Percentiles rank a stretch among this genome's conserved stretches.
These are phyloP conservation scores for Clavispora fructus DNA, from an alignment of 805 yeast genomes.

Conservation along the genomic window DNA sequence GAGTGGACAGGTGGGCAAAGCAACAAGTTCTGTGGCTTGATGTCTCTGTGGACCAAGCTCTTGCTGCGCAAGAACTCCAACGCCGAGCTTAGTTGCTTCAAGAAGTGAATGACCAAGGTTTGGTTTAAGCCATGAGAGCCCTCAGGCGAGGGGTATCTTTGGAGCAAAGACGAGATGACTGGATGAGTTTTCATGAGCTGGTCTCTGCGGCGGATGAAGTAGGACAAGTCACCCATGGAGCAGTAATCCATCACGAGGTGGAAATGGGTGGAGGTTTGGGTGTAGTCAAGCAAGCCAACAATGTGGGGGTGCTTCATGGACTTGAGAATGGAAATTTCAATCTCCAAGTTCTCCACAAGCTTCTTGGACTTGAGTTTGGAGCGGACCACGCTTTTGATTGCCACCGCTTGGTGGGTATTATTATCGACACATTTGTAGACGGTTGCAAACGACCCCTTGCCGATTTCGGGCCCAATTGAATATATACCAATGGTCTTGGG, in stretches of 20 bases:
- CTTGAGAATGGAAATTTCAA: conserved; percentile 85
- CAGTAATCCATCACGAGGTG: conserved; percentile 96
- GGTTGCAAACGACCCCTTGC: conserved; percentile 93
- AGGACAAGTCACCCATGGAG: conserved; percentile 88
- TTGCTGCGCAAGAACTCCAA: conserved; percentile 74
- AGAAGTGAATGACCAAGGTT: conserved; percentile 72
- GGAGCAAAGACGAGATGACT: conserved; percentile 66
- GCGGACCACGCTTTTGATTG: conserved; percentile 82
- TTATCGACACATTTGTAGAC: conserved; percentile 79
- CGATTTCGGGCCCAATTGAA: conserved; percentile 76
- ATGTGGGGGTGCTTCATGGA: conserved; percentile 90
- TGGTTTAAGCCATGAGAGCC: conserved; percentile 76
- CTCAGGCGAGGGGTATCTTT: conserved; percentile 77
- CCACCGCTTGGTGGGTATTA: conserved; percentile 58
- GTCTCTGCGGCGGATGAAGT: conserved; percentile 71
- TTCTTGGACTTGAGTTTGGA: conserved; percentile 81
- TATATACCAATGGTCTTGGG: conserved; percentile 39
- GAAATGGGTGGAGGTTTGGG: conserved; percentile 71
- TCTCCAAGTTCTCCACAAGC: conserved; percentile 82
- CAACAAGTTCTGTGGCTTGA: conserved; percentile 86
- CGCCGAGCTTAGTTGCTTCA: conserved; percentile 83
- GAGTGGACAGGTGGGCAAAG: conserved; percentile 79
- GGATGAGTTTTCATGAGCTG: conserved; percentile 75
- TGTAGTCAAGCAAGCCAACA: conserved; percentile 79
- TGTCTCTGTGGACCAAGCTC: conserved; percentile 89